Conservation (phyloP, 2,329 filamentous ascomycete species). For the Pestalotiopsis sp. region DNA sequence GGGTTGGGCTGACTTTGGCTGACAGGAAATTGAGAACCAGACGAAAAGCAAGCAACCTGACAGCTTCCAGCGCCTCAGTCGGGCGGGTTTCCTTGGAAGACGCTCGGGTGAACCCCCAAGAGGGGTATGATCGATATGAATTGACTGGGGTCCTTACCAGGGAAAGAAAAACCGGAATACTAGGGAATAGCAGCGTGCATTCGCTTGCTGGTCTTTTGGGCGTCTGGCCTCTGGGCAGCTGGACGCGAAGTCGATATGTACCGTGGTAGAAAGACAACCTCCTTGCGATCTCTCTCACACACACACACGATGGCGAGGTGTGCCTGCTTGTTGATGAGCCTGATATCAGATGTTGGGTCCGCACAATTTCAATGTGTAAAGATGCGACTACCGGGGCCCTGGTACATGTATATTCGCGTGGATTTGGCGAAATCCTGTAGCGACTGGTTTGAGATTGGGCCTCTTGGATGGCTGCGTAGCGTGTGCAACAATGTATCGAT, state of each 20-base stretch:
- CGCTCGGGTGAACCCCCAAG: not conserved
- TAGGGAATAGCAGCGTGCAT: not conserved
- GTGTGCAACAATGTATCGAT: conserved; percentile 7
- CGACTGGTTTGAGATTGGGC: conserved; percentile 4
- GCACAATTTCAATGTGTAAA: not conserved
- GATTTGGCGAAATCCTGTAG: not conserved
- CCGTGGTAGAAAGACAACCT: not conserved
- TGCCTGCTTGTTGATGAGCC: not conserved
- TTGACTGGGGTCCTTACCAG: not conserved
- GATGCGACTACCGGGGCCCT: not conserved
- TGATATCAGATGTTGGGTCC: conserved; percentile 4
- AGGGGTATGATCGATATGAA: conserved; percentile 8
- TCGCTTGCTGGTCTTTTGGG: not conserved
- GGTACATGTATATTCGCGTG: not conserved
- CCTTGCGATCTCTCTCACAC: not conserved
- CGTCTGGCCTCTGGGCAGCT: not conserved
- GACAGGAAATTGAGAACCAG: conserved; percentile 1
- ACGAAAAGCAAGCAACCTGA: conserved; percentile 8
- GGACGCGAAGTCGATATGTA: not conserved
- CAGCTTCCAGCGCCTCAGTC: conserved; percentile 4
- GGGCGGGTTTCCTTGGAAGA: not conserved
- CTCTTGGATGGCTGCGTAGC: conserved; percentile 2
- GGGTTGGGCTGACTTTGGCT: not conserved
- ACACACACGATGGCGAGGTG: not conserved
- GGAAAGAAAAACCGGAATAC: conserved; percentile 9